Percentiles rank a stretch among this genome's conserved stretches.
Conservation (phyloP, 2,329 filamentous ascomycete species). For the Cercospora canescens region DNA sequence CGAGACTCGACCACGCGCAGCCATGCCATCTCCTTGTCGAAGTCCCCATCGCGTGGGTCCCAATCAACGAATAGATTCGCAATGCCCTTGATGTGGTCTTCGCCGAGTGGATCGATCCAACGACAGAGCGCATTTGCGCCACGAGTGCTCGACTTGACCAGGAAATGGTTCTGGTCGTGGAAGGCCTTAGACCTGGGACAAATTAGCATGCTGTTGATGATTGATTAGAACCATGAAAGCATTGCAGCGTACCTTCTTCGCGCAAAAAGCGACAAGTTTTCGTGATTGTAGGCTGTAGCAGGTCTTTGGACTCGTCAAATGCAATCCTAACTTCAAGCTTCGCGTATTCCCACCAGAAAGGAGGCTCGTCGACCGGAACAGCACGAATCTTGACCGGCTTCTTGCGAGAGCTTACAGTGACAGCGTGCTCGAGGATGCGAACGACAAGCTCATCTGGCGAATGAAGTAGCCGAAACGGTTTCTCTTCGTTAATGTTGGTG, state of each 20-base stretch:
- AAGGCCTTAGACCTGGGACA: not conserved
- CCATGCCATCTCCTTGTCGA: not conserved
- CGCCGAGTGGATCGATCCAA: not conserved
- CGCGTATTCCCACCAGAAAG: not conserved
- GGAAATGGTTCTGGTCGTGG: not conserved
- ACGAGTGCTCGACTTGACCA: not conserved
- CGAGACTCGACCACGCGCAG: not conserved
- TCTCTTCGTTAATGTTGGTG: not conserved
- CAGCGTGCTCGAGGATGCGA: slow-evolving; percentile 3
- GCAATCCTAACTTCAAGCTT: not conserved
- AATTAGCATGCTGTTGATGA: not conserved
- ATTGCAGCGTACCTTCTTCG: not conserved
- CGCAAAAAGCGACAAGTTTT: slow-evolving; percentile 6
- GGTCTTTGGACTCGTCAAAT: not conserved
- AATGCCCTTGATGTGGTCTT: not conserved
- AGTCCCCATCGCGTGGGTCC: not conserved
- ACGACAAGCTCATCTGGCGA: slow-evolving; percentile 1
- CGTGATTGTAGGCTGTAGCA: slow-evolving; percentile 7
- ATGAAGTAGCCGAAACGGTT: slow-evolving; percentile 7
- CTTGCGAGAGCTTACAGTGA: slow-evolving; percentile 2
- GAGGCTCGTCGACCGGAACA: not conserved
- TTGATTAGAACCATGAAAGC: no score
- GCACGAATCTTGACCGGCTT: not conserved
- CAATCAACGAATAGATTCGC: not conserved
- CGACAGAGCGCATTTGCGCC: not conserved